A percentile compares a stretch with the other conserved stretches of the same genome.
Conservation (phyloP, 345 rosid genomes). For the Laguncularia racemosa region DNA sequence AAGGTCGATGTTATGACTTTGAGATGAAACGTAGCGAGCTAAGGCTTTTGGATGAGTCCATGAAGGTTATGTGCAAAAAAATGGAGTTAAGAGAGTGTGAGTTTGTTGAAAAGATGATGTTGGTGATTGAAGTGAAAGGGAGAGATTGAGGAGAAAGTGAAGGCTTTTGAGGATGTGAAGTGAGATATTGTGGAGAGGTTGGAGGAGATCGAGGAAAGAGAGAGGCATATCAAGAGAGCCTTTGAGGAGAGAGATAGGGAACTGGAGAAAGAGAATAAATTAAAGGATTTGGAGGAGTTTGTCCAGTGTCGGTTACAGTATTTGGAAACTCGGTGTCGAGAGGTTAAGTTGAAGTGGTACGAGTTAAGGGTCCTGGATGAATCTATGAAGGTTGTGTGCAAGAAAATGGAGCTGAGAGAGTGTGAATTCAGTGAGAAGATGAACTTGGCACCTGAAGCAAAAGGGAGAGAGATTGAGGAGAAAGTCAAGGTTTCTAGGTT, state of each 20-base stretch:
- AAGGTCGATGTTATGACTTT: slow-evolving; percentile 10
- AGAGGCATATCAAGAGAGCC: slow-evolving; percentile 10
- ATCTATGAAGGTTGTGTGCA: slow-evolving; percentile 5
- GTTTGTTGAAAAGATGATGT: not conserved
- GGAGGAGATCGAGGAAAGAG: slow-evolving; percentile 9
- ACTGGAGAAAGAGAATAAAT: not conserved
- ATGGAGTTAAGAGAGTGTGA: slow-evolving; percentile 22
- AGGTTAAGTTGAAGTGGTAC: slow-evolving; percentile 9
- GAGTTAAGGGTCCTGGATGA: slow-evolving; percentile 5
- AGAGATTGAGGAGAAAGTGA: slow-evolving; percentile 9
- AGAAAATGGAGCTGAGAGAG: slow-evolving; percentile 21
- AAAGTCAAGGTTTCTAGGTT: slow-evolving; percentile 3
- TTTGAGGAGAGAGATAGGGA: slow-evolving; percentile 6
- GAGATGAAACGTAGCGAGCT: slow-evolving; percentile 10
- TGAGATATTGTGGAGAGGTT: not conserved
- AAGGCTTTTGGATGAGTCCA: not conserved
- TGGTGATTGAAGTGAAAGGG: slow-evolving; percentile 7
- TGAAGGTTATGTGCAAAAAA: slow-evolving; percentile 11
- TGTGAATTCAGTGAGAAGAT: slow-evolving; percentile 8
- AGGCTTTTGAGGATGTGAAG: not conserved
- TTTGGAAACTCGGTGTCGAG: slow-evolving; percentile 8
- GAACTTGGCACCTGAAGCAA: slow-evolving; percentile 7
- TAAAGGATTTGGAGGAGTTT: slow-evolving; percentile 1
- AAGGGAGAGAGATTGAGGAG: slow-evolving; percentile 3
- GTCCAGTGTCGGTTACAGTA: not conserved